Percentiles rank a stretch among this genome's conserved stretches.
These are phyloP conservation scores for Porogramme epimiltina DNA, from an alignment of 1,284 basidiomycete species.

Conservation along the genomic window DNA sequence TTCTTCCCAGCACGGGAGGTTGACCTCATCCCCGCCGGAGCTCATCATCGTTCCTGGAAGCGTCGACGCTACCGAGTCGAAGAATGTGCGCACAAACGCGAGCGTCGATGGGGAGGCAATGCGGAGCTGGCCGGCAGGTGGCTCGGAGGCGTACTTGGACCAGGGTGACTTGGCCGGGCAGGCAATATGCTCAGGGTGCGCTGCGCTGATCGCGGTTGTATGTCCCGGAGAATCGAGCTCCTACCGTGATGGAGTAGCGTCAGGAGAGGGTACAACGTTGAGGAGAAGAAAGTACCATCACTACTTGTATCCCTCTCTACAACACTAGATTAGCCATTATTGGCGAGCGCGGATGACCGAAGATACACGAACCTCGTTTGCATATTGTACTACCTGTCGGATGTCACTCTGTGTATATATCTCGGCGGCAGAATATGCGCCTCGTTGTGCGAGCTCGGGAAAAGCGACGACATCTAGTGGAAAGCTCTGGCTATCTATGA, in stretches of 20 bases:
- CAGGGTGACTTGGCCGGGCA: constrained; percentile 67
- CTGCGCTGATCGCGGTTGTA: constrained; percentile 62
- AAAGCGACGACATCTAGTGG: constrained; percentile 66
- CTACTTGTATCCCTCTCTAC: constrained; percentile 77
- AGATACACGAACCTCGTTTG: constrained; percentile 56
- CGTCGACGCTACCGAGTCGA: constrained; percentile 39
- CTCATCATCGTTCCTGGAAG: constrained; percentile 64
- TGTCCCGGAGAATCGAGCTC: constrained; percentile 78
- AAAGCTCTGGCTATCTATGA: constrained; percentile 74
- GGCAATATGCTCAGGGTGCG: constrained; percentile 73
- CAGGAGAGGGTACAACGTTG: neutral
- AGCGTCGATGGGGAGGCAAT: constrained; percentile 51
- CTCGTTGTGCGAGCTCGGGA: constrained; percentile 58
- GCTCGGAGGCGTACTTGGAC: constrained; percentile 66
- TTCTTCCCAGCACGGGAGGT: constrained; percentile 63
- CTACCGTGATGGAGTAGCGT: constrained; percentile 3
- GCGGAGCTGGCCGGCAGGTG: constrained; percentile 80
- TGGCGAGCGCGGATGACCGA: too few relatives aligned
- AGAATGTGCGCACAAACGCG: constrained; percentile 45
- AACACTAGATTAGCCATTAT: neutral
- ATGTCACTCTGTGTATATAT: constrained; percentile 66
- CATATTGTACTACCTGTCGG: constrained; percentile 64
- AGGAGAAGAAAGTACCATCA: constrained; percentile 30
- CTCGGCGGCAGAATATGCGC: constrained; percentile 61
- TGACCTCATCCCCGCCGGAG: constrained; percentile 84